Conservation (phyloP, 2,329 filamentous ascomycete species). For the Phyllosticta ampelicida region DNA sequence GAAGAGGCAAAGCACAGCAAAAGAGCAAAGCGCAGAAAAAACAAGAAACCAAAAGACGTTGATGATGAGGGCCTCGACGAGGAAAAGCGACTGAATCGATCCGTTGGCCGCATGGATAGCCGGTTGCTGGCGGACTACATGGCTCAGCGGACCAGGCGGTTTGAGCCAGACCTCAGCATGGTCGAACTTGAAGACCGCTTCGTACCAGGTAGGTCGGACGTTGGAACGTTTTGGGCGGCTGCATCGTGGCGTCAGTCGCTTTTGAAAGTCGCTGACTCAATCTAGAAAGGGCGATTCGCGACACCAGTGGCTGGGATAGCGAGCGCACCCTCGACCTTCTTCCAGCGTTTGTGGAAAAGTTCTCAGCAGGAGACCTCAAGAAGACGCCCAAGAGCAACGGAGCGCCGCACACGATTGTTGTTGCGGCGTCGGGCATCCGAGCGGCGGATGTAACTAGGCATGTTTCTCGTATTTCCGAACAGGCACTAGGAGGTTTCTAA, state of each 20-base stretch:
- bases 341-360: slow-evolving; percentile 64
- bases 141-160: slow-evolving; percentile 65
- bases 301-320: slow-evolving; percentile 66
- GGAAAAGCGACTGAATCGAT: slow-evolving; percentile 56
- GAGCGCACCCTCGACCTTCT: slow-evolving; percentile 60
- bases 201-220: slow-evolving; percentile 54
- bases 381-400: slow-evolving; percentile 53
- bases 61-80: slow-evolving; percentile 47
- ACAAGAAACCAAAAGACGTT: slow-evolving; percentile 48
- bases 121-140: slow-evolving; percentile 77
- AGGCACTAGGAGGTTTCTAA: slow-evolving; percentile 8
- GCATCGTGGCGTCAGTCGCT: slow-evolving; percentile 7
- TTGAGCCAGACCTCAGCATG: slow-evolving; percentile 67
- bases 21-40: slow-evolving; percentile 45
- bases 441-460: slow-evolving; percentile 75
- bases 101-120: slow-evolving; percentile 73
- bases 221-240: not conserved
- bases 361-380: slow-evolving; percentile 49
- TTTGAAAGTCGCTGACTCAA: not conserved
- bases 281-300: slow-evolving; percentile 60
- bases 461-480: not conserved
- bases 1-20: slow-evolving; percentile 24
- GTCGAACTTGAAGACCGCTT: slow-evolving; percentile 78
- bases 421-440: slow-evolving; percentile 74
- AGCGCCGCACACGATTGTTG: slow-evolving; percentile 66